Base-by-base conservation (phyloP, 768 basidiomycete genomes). In the Collybia sordida region DNA sequence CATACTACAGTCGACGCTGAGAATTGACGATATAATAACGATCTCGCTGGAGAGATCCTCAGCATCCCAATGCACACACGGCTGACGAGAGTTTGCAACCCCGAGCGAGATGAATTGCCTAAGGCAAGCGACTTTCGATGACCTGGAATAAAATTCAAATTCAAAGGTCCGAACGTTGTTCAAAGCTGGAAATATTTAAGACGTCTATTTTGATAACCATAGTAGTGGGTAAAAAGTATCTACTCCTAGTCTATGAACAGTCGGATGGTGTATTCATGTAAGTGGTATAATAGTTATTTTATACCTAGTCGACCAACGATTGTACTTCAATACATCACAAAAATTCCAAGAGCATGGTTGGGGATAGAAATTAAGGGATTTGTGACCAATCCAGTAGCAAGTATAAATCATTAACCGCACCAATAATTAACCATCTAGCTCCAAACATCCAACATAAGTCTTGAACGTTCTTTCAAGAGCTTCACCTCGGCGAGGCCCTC, bases 401-500 rank as follows among this genome's bases (percentile, higher is more conserved):
- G 41, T 40, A 19, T 24, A 49, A 40, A 42, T 25, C 49, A 49
- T 38, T 21, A 28, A 46, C 22, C 18, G 36, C 42, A 54, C 28
- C 34, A 42, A 46, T 58, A 28, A 48, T 28, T 3, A 42, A 47
- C 31, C 42, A 38, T 67, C 71, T 71, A 92, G 71, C 89, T 90
- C 91, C 91, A 93, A 55, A 93, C 92, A 68, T 95, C 93, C 55
- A 91, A 67, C 76, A 95, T 77, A 54, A 94, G 75, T 57, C 93
- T 73, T 51, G 89, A 92, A 43, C 93, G 80, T 68, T 98, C 97
- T 78, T 99, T 99, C 70, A 99, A 73, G 59, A 93, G 69, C 72
- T 98, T 99, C 54, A 97, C 68, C 75, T 98, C 95, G 48, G 93
- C 91, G 3, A 75, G 82, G 34, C 95, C 95, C 68, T 97, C 94